Evolutionary conservation across 2,329 filamentous ascomycete genomes (phyloP).

Genomic region (Claviceps sp.): DNA sequence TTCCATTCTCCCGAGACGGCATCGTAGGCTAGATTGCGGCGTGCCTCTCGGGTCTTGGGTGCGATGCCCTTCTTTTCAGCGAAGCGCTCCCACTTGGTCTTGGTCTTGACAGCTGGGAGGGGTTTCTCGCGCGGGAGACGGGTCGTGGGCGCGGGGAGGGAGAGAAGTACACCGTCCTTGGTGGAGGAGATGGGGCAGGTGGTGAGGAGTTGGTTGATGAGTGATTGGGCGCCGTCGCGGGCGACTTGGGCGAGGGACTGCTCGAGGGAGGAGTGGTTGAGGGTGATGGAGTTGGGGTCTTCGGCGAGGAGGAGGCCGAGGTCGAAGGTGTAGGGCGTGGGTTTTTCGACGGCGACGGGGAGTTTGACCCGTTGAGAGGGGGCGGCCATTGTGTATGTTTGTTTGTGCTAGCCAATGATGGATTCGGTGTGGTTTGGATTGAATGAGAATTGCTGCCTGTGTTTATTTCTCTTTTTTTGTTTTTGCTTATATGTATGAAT

Average conservation of each 20-base stretch:
- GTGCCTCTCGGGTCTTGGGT: slow-evolving; percentile 67
- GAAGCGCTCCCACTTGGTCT: slow-evolving; percentile 93
- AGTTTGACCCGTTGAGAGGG: slow-evolving; percentile 32
- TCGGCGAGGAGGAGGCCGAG: slow-evolving; percentile 75
- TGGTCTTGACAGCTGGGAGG: slow-evolving; percentile 64
- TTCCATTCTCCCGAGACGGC: slow-evolving; percentile 79
- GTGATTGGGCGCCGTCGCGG: slow-evolving; percentile 78
- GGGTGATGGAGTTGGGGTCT: slow-evolving; percentile 70
- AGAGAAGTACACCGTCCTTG: slow-evolving; percentile 58
- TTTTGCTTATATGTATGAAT: not conserved
- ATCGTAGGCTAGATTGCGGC: slow-evolving; percentile 66
- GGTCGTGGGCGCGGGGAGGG: slow-evolving; percentile 58
- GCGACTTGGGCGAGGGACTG: slow-evolving; percentile 57
- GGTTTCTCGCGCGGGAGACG: slow-evolving; percentile 83
- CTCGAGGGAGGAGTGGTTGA: slow-evolving; percentile 44
- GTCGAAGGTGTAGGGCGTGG: slow-evolving; percentile 85
- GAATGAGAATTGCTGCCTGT: not conserved
- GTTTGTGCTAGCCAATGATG: not conserved
- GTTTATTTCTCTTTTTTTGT: not conserved
- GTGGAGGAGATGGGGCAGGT: slow-evolving; percentile 69
- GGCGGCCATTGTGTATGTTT: slow-evolving; percentile 19
- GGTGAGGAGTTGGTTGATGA: slow-evolving; percentile 88
- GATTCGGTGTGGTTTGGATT: not conserved
- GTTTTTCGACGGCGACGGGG: slow-evolving; percentile 59
- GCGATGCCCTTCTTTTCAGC: slow-evolving; percentile 95